phyloP scores from a whole-genome alignment of 345 rosid species.

The Fremontodendron californicum region DNA sequence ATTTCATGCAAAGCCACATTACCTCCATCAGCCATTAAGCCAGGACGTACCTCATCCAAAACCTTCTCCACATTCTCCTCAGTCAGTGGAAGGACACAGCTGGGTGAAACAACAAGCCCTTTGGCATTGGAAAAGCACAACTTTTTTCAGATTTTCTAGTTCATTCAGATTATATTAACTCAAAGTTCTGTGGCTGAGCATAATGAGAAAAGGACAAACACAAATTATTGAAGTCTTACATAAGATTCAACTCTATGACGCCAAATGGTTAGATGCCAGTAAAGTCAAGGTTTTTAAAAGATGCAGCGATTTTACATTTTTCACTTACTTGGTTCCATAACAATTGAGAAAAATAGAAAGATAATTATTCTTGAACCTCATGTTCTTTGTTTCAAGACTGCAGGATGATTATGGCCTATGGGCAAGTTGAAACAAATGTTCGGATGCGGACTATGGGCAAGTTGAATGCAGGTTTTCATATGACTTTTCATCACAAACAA shows the following conservation, averaged over 20 bases:
- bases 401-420: too few relatives aligned
- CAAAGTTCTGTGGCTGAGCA: not conserved
- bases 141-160: not conserved
- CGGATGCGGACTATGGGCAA: not conserved
- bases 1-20: constrained; percentile 92
- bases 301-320: not conserved
- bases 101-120: constrained; percentile 56
- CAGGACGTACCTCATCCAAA: constrained; percentile 76
- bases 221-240: not conserved
- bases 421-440: too few relatives aligned
- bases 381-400: too few relatives aligned
- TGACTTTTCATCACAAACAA: not conserved
- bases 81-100: constrained; percentile 67
- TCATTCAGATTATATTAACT: not conserved
- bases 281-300: not conserved
- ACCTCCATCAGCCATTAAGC: constrained; percentile 94
- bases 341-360: not conserved
- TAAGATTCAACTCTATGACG: not conserved
- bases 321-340: not conserved
- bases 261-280: not conserved
- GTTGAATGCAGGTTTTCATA: not conserved
- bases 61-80: constrained; percentile 94
- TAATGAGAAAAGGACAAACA: not conserved
- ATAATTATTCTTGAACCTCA: not conserved
- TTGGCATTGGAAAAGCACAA: constrained; percentile 4